Evolutionary conservation across 2,329 filamentous ascomycete genomes (phyloP).

Genomic region (Penicillium griseofulvum): DNA sequence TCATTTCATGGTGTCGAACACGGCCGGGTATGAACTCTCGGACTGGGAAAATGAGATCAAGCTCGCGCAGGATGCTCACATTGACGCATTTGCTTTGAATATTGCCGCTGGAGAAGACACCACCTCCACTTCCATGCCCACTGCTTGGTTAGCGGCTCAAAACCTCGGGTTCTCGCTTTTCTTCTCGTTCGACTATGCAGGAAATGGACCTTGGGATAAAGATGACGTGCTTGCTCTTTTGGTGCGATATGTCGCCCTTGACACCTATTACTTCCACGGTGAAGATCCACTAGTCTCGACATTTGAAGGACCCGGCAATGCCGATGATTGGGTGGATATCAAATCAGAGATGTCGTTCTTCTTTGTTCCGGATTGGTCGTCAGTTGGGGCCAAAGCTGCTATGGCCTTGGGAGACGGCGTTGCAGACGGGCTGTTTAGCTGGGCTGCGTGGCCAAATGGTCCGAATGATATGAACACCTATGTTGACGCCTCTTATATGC

Average conservation of each 20-base stretch:
- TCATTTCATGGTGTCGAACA: conserved; percentile 15
- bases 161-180: conserved; percentile 32
- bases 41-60: conserved; percentile 29
- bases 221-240: conserved; percentile 28
- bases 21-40: conserved; percentile 21
- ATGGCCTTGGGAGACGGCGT: no score
- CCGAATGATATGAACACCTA: no score
- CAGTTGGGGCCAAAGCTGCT: no score
- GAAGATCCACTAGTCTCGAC: conserved; percentile 40
- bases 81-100: conserved; percentile 35
- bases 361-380: no score
- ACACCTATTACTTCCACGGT: conserved; percentile 29
- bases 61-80: conserved; percentile 30
- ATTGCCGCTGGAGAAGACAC: conserved; percentile 33
- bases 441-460: no score
- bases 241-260: conserved; percentile 25
- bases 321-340: no score
- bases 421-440: no score
- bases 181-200: conserved; percentile 36
- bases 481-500: no score
- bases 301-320: conserved; percentile 31
- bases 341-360: no score
- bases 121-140: conserved; percentile 28
- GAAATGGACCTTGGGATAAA: conserved; percentile 29
- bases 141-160: conserved; percentile 31